Evolutionary conservation across 176 grass and related monocot species (phyloP).

Genomic region (Triticum aestivum): IWGSC_CS_RefSeq_v2.1 NC_057810.1:530874099-530874598

Average conservation of each 20-base stretch:
- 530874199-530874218: background rate
- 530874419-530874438: background rate
- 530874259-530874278: background rate
- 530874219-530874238: background rate
- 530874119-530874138: background rate
- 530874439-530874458: background rate
- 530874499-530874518: background rate
- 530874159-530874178: background rate
- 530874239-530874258: background rate
- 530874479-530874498: background rate
- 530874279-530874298: background rate
- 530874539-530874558: background rate
- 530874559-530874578: background rate
- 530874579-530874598: background rate
- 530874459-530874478: background rate
- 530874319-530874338: background rate
- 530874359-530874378: background rate
- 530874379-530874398: constrained; percentile 4
- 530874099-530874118: no score
- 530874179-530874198: background rate
- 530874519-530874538: background rate
- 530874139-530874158: no score
- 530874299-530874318: background rate
- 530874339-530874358: background rate
- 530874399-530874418: background rate